phyloP scores from a whole-genome alignment of 108 stramenopile species.

The Skeletonema menzelii region DNA sequence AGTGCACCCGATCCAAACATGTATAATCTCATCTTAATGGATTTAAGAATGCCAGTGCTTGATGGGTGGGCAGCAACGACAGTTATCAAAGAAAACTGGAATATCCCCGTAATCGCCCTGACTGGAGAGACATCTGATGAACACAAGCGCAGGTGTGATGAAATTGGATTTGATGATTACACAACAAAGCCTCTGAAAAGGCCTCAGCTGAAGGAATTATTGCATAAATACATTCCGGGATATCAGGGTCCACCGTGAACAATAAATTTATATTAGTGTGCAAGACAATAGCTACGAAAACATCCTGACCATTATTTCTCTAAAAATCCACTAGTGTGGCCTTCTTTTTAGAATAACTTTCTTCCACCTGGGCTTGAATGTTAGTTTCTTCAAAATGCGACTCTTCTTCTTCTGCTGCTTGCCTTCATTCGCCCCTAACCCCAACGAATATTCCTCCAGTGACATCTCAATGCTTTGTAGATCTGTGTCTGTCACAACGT shows the following conservation, averaged over 20 bases:
- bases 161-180: conserved; percentile 54
- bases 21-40: conserved; percentile 65
- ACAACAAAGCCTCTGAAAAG: conserved; percentile 44
- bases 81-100: conserved; percentile 33
- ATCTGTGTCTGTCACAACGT: background rate
- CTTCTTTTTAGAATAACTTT: background rate
- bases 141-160: conserved; percentile 20
- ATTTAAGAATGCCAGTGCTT: conserved; percentile 75
- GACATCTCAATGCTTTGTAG: conserved; percentile 13
- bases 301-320: background rate
- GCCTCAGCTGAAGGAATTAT: conserved; percentile 24
- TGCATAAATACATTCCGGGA: conserved; percentile 27
- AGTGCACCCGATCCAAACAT: conserved; percentile 30
- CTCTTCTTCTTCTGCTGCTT: background rate
- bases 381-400: background rate
- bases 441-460: background rate
- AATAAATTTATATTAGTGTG: background rate
- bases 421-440: background rate
- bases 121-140: conserved; percentile 45
- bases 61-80: conserved; percentile 66
- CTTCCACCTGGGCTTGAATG: background rate
- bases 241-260: background rate
- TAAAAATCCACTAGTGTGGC: background rate
- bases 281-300: background rate
- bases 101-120: conserved; percentile 50